phyloP scores from a whole-genome alignment of 192 early-diverging fungal genomes.

The Pilobolus umbonatus region DNA sequence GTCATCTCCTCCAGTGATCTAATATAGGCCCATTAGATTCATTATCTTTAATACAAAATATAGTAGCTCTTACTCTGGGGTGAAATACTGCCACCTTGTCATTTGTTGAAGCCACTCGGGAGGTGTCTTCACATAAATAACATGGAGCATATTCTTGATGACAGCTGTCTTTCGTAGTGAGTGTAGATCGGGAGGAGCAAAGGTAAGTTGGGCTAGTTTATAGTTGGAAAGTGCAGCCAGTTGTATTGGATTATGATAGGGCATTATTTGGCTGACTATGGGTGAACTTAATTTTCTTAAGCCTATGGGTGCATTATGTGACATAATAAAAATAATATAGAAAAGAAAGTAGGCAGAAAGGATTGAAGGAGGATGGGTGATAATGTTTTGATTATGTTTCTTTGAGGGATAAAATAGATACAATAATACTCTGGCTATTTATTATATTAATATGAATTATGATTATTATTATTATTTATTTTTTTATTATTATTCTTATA shows the following conservation, averaged over 20 bases:
- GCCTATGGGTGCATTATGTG: not conserved
- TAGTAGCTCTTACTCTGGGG: slow-evolving; percentile 30
- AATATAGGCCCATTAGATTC: not conserved
- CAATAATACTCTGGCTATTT: too few relatives aligned
- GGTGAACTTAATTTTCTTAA: not conserved
- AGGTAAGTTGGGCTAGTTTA: slow-evolving; percentile 38
- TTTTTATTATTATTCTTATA: slow-evolving; percentile 2
- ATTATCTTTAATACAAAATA: not conserved
- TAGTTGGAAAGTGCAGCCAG: slow-evolving; percentile 39
- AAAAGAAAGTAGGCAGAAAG: slow-evolving; percentile 3
- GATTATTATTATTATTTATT: too few relatives aligned
- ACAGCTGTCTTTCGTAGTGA: slow-evolving; percentile 36
- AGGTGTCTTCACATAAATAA: slow-evolving; percentile 32
- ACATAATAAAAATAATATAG: not conserved
- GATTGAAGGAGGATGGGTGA: slow-evolving; percentile 2
- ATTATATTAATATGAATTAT: too few relatives aligned
- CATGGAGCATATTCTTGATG: slow-evolving; percentile 34
- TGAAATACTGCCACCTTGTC: slow-evolving; percentile 37
- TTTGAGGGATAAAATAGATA: too few relatives aligned
- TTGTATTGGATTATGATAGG: slow-evolving; percentile 35
- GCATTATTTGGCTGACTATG: slow-evolving; percentile 7
- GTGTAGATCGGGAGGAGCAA: slow-evolving; percentile 33
- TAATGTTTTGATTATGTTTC: too few relatives aligned
- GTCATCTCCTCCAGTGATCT: slow-evolving; percentile 35
- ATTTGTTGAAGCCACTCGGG: slow-evolving; percentile 36